Conservation (phyloP, 805 yeast species). For the Yarrowia bubula region DNA sequence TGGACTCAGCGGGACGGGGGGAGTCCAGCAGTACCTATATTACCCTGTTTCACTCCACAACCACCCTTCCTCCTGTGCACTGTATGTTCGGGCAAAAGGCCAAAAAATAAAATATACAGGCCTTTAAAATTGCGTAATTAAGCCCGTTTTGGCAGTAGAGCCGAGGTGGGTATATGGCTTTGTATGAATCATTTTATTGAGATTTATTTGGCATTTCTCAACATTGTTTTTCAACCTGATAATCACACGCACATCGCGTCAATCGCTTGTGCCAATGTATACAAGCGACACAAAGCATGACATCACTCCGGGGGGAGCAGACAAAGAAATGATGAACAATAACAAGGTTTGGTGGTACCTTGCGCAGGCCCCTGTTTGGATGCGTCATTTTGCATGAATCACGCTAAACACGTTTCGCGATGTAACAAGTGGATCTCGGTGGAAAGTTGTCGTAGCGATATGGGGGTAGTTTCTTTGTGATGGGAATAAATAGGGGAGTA, state of each 20-base stretch:
- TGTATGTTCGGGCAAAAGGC: neutral
- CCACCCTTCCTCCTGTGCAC: neutral
- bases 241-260: neutral
- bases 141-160: neutral
- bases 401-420: neutral
- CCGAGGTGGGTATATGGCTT: too few relatives aligned
- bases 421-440: too few relatives aligned
- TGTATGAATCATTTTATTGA: too few relatives aligned
- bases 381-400: conserved; percentile 5
- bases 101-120: neutral
- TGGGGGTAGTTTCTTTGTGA: neutral
- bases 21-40: too few relatives aligned
- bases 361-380: conserved; percentile 23
- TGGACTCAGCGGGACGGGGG: neutral
- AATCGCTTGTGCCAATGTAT: neutral
- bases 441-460: neutral
- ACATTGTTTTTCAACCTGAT: neutral
- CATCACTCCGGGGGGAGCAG: neutral
- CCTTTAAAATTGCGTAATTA: neutral
- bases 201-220: neutral
- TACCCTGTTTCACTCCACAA: neutral
- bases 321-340: neutral
- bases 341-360: conserved; percentile 3
- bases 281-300: neutral
- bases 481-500: neutral